Conservation (phyloP, 306 rosid genomes). For the barrel medic (Medicago truncatula) region DNA sequence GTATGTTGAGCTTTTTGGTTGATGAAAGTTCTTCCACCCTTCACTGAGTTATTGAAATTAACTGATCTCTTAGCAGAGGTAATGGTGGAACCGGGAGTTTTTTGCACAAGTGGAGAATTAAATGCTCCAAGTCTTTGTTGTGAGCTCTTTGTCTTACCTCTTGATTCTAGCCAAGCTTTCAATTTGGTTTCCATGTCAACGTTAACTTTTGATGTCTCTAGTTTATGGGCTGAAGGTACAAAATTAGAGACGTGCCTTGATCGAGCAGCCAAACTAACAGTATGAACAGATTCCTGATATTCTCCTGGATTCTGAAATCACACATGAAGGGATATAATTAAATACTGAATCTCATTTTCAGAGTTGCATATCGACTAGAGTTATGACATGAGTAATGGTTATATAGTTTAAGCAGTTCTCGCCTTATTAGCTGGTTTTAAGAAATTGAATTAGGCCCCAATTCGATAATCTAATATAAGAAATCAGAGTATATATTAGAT, state of each 20-base stretch:
- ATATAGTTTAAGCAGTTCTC: not conserved
- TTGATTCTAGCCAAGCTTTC: conserved; percentile 84
- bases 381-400: not conserved
- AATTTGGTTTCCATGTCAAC: conserved; percentile 92
- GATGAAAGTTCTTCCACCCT: conserved; percentile 49
- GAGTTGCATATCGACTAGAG: not conserved
- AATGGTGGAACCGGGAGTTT: conserved; percentile 59
- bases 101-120: conserved; percentile 63
- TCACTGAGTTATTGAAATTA: conserved; percentile 57
- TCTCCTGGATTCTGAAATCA: conserved; percentile 85
- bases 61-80: conserved; percentile 60
- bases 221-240: conserved; percentile 66
- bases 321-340: conserved; percentile 24
- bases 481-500: not conserved
- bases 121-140: conserved; percentile 57
- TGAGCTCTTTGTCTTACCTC: conserved; percentile 74
- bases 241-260: conserved; percentile 80
- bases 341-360: not conserved
- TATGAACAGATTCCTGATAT: conserved; percentile 92
- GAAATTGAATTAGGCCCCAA: not conserved
- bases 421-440: not conserved
- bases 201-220: conserved; percentile 70
- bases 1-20: conserved; percentile 47
- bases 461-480: not conserved
- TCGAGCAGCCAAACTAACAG: conserved; percentile 90